These are phyloP conservation scores for Lagerstroemia speciosa DNA, from an alignment of 345 rosid genomes.

Conservation along the genomic window DNA sequence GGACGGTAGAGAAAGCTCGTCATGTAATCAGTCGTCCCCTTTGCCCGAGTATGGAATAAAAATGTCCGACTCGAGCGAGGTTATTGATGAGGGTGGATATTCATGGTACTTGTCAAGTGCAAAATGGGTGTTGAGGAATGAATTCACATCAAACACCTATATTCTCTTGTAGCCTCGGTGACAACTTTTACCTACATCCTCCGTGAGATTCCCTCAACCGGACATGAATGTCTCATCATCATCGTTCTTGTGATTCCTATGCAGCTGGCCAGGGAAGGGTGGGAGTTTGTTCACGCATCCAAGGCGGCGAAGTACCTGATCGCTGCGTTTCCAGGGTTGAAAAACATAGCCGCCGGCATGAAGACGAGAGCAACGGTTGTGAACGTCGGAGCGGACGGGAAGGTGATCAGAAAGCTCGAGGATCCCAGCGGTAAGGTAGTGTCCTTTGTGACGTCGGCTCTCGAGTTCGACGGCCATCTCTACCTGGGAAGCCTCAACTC, in stretches of 20 bases:
- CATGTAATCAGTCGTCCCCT: too few species aligned
- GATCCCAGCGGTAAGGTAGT: slow-evolving; percentile 35
- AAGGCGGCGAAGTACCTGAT: slow-evolving; percentile 23
- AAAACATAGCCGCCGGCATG: neutral
- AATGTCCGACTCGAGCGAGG: too few species aligned
- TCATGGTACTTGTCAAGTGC: too few species aligned
- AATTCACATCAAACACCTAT: too few species aligned
- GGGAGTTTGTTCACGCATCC: slow-evolving; percentile 36
- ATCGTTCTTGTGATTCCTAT: neutral
- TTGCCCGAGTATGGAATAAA: too few species aligned
- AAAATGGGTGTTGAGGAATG: too few species aligned
- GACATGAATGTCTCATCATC: neutral
- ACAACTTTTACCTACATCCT: too few species aligned
- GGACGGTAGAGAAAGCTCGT: too few species aligned
- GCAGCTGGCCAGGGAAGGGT: slow-evolving; percentile 19
- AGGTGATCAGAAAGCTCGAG: slow-evolving; percentile 23
- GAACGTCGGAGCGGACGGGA: slow-evolving; percentile 38
- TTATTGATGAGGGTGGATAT: too few species aligned
- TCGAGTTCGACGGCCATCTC: slow-evolving; percentile 41
- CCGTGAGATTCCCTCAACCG: neutral
- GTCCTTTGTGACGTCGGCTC: slow-evolving; percentile 36
- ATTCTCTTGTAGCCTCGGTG: too few species aligned
- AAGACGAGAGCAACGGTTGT: slow-evolving; percentile 22
- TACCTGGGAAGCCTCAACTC: slow-evolving; percentile 37
- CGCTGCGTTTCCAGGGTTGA: slow-evolving; percentile 21